These are phyloP conservation scores for Ophiocordyceps polyrhachis-furcata DNA, from an alignment of 2,329 filamentous ascomycete genomes.

Conservation along the genomic window DNA sequence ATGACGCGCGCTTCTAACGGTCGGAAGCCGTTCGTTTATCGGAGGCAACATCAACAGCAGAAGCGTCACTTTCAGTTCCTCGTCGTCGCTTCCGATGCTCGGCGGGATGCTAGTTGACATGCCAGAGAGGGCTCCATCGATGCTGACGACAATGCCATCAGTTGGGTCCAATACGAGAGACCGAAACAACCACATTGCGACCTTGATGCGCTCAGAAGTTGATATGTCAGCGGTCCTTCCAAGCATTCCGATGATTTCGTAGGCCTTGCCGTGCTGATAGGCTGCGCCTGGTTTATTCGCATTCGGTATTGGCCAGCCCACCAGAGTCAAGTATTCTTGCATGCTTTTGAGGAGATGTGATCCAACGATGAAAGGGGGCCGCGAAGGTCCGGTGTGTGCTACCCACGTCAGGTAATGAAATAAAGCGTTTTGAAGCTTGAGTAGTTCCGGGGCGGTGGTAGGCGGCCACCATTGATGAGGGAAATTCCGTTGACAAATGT, in stretches of 20 bases:
- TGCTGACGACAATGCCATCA: conserved; percentile 61
- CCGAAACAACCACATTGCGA: conserved; percentile 59
- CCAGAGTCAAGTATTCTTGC: conserved; percentile 53
- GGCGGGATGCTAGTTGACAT: conserved; percentile 32
- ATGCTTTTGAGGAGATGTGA: conserved; percentile 49
- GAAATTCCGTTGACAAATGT: conserved; percentile 23
- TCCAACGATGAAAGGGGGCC: conserved; percentile 45
- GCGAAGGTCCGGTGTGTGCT: conserved; percentile 47
- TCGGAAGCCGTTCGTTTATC: conserved; percentile 15
- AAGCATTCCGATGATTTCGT: conserved; percentile 77
- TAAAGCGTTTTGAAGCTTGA: conserved; percentile 63
- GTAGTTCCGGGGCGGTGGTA: conserved; percentile 48
- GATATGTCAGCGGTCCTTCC: conserved; percentile 44
- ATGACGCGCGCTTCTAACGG: conserved; percentile 59
- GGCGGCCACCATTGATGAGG: conserved; percentile 7
- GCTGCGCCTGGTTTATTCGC: conserved; percentile 41
- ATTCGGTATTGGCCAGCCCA: conserved; percentile 67
- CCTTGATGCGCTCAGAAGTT: conserved; percentile 30
- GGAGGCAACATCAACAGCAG: conserved; percentile 45
- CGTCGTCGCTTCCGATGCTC: conserved; percentile 11
- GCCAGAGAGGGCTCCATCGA: conserved; percentile 74
- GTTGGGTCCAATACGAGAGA: conserved; percentile 67
- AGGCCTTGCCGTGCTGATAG: conserved; percentile 58
- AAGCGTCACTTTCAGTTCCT: conserved; percentile 32
- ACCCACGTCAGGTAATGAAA: conserved; percentile 82